These are phyloP conservation scores for Capronia coronata DNA, from an alignment of 2,329 filamentous ascomycete species.

Conservation along the genomic window DNA sequence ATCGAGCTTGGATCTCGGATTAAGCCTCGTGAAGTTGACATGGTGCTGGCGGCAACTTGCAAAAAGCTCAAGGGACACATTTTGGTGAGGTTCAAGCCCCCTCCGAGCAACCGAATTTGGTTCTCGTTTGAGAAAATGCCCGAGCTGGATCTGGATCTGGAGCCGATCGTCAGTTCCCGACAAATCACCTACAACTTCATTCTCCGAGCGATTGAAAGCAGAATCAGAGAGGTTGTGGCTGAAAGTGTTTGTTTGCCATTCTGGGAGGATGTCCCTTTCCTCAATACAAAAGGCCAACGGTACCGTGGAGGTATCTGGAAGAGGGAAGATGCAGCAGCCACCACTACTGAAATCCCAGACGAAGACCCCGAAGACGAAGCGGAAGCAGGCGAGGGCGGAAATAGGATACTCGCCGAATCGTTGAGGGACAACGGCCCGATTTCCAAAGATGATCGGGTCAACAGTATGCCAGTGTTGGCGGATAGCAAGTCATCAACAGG, in stretches of 20 bases:
- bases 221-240: conserved; percentile 87
- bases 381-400: conserved; percentile 19
- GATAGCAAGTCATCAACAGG: conserved; percentile 37
- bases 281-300: conserved; percentile 67
- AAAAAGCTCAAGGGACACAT: conserved; percentile 80
- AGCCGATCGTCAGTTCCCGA: conserved; percentile 88
- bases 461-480: conserved; percentile 34
- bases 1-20: conserved; percentile 85
- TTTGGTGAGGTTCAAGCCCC: conserved; percentile 82
- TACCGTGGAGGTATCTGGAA: conserved; percentile 83
- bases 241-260: conserved; percentile 89
- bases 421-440: conserved; percentile 30
- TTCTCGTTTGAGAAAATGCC: conserved; percentile 90
- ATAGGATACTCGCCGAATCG: conserved; percentile 22
- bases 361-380: conserved; percentile 31
- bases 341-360: conserved; percentile 30
- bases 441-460: conserved; percentile 30
- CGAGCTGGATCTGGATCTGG: conserved; percentile 86
- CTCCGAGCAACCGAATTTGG: conserved; percentile 95
- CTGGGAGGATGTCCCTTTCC: conserved; percentile 94
- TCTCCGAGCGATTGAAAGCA: conserved; percentile 84
- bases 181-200: conserved; percentile 95
- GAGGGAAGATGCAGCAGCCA: conserved; percentile 32
- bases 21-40: conserved; percentile 81
- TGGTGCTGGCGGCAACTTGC: conserved; percentile 78